phyloP scores from a whole-genome alignment of 768 basidiomycete species.

The Gloeostereum incarnatum region DNA sequence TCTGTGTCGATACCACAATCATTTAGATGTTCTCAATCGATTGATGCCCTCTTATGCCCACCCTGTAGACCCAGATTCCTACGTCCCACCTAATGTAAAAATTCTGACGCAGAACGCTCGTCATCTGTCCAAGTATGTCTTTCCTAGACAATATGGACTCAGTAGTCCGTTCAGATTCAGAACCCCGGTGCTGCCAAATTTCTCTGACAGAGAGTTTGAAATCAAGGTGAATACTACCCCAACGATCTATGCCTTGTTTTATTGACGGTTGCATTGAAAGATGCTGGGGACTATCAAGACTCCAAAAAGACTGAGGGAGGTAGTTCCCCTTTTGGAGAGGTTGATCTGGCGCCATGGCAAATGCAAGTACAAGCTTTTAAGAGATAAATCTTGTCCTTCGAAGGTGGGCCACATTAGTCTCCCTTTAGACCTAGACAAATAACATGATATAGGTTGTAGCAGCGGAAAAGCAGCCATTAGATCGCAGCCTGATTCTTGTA shows the following conservation, averaged over 20 bases:
- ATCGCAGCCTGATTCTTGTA: constrained; percentile 60
- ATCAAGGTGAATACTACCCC: constrained; percentile 43
- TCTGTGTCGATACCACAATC: too few relatives aligned
- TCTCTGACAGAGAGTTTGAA: constrained; percentile 54
- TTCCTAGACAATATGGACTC: constrained; percentile 72
- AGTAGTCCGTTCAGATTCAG: constrained; percentile 41
- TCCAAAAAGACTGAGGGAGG: constrained; percentile 58
- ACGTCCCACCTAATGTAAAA: constrained; percentile 35
- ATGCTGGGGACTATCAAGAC: constrained; percentile 49
- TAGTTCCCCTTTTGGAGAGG: constrained; percentile 45
- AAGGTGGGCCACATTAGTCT: constrained; percentile 36
- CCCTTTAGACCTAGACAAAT: too few relatives aligned
- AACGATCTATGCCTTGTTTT: not conserved
- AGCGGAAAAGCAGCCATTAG: constrained; percentile 33
- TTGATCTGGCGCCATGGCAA: constrained; percentile 59
- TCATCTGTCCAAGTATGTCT: constrained; percentile 74
- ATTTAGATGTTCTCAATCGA: constrained; percentile 58
- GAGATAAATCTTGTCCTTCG: constrained; percentile 63
- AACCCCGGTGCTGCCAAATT: constrained; percentile 20
- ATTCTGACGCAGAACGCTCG: constrained; percentile 41
- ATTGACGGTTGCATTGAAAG: constrained; percentile 9
- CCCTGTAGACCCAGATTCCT: constrained; percentile 13
- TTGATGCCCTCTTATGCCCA: constrained; percentile 31
- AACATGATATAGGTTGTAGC: constrained; percentile 31
- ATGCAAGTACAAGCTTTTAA: constrained; percentile 60